Base-by-base conservation (phyloP, 78 protist species). In the Dictyostelium brefeldianum region DNA sequence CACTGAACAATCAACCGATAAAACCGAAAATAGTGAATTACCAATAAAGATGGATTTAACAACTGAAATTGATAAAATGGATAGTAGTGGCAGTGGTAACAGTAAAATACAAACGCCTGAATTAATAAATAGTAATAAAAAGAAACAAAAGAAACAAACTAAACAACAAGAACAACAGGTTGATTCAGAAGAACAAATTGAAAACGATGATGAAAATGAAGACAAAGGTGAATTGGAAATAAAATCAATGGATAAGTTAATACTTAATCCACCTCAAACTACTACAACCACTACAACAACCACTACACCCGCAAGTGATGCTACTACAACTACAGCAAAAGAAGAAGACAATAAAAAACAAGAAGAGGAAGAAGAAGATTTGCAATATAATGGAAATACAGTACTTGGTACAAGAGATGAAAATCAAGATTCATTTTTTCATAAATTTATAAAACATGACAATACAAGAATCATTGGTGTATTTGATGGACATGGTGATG, bases 401-500 rank as follows among this genome's bases (percentile, higher is more conserved):
- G 18, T 71, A 2, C n/a, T 84, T 3, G 91, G 91, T 57, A 65
- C 78, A 14, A 71, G 91, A 59, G 41, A 31, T 17, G 81, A 84
- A 25, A 84, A 84, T 6, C 91, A 84, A 74, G 91, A 84, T 29
- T 3, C 62, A 18, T 71, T 57, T 47, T 84, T 84, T 74, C 70
- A 48, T 12, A 74, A 53, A 31, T 10, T 57, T 29, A 18, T 70
- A 17, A 47, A 83, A 22, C 31, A 41, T 12, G 36, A 70, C 6
- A 47, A 71, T 20, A 53, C 71, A 18, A 69, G 62, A 27, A 14
- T 71, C 15, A 51, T 83, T n/a, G 80, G 81, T 25, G 90, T 83
- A 53, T 70, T 83, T 4, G 90, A 83, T 83, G 90, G 90, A 4
- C 89, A 81, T 67, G 89, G 89, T 22, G 79, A 81, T 4, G 29